These are phyloP conservation scores for Reutealis trisperma DNA, from an alignment of 345 rosid species.

Conservation along the genomic window DNA sequence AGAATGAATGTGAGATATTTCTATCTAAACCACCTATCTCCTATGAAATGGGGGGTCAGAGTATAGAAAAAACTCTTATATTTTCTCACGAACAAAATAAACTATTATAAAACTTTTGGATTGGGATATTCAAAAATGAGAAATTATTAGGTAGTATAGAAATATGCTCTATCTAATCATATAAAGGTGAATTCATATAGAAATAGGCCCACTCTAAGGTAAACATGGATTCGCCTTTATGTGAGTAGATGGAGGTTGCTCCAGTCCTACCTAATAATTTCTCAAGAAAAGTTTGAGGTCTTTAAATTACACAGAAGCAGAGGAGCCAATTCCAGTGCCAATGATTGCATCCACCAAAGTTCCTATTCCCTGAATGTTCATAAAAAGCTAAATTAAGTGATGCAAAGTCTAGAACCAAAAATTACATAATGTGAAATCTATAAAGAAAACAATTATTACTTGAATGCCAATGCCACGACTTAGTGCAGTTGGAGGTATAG, in stretches of 20 bases:
- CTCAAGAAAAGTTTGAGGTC: not conserved
- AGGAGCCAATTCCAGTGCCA: conserved; percentile 19
- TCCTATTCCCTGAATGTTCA: conserved; percentile 21
- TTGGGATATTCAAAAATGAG: too few relatives aligned
- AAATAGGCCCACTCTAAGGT: too few relatives aligned
- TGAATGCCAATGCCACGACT: conserved; percentile 38
- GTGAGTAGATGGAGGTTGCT: too few relatives aligned
- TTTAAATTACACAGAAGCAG: conserved; percentile 29
- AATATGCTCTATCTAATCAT: too few relatives aligned
- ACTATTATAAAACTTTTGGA: too few relatives aligned
- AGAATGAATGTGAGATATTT: too few relatives aligned
- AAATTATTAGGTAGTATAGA: too few relatives aligned
- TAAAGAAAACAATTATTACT: conserved; percentile 14
- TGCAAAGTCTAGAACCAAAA: not conserved
- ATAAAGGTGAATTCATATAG: too few relatives aligned
- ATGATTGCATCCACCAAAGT: conserved; percentile 18
- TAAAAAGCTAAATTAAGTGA: not conserved
- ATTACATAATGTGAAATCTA: not conserved
- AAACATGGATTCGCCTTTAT: too few relatives aligned
- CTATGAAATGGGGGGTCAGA: not conserved
- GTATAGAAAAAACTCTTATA: not conserved
- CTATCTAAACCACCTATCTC: too few relatives aligned
- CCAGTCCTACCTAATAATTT: too few relatives aligned
- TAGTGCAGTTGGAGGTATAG: conserved; percentile 34
- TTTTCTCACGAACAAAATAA: too few relatives aligned